Percentiles rank a stretch among this genome's conserved stretches.
Evolutionary conservation across 2,329 filamentous ascomycete species (phyloP).

Genomic region (Trichoderma harzianum): DNA sequence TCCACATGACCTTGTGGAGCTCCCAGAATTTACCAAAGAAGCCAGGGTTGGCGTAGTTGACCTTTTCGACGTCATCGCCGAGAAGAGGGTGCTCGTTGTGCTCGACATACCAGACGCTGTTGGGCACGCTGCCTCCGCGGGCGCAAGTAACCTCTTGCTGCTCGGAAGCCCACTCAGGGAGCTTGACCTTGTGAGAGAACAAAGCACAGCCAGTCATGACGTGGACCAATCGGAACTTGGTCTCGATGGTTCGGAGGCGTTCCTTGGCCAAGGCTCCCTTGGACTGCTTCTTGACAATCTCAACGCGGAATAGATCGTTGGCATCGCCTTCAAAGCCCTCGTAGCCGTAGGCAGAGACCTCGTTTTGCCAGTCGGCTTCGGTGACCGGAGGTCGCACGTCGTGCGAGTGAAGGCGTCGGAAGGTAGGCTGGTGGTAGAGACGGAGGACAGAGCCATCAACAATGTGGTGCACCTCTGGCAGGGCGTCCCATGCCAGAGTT

Average conservation of each 20-base stretch:
- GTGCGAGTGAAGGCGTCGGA: constrained; percentile 91
- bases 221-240: constrained; percentile 93
- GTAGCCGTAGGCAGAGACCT: constrained; percentile 95
- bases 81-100: constrained; percentile 81
- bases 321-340: constrained; percentile 96
- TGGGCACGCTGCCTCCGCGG: constrained; percentile 83
- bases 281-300: constrained; percentile 90
- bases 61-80: constrained; percentile 74
- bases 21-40: constrained; percentile 99
- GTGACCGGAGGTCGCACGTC: constrained; percentile 84
- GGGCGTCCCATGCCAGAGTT: constrained; percentile 76
- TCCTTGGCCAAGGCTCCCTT: constrained; percentile 74
- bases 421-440: constrained; percentile 78
- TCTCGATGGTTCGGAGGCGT: constrained; percentile 87
- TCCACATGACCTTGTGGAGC: constrained; percentile 98
- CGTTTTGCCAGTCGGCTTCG: constrained; percentile 91
- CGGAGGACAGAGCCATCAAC: constrained; percentile 77
- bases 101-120: constrained; percentile 97
- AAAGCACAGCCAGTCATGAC: constrained; percentile 94
- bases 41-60: constrained; percentile 91
- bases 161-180: constrained; percentile 95
- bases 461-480: constrained; percentile 64
- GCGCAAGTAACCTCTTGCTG: constrained; percentile 99
- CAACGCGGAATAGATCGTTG: constrained; percentile 91
- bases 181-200: constrained; percentile 98